Evolutionary conservation across 345 rosid species (phyloP), one percentile per base, ranked within the genome.

Genomic region (Eucalyptus urophylla): DNA sequence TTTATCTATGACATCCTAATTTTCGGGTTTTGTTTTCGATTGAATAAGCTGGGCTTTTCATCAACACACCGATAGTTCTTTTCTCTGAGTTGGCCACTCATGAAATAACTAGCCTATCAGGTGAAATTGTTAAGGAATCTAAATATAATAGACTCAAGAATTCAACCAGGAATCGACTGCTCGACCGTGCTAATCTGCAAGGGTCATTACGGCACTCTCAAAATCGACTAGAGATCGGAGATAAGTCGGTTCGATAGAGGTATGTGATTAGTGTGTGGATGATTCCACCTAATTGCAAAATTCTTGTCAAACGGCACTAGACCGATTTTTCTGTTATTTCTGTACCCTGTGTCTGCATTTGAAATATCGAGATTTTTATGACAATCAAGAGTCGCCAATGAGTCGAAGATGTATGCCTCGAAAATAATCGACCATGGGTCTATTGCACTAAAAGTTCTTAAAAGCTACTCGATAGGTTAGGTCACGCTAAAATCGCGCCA

Each of bases 401-500:
- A 50, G 19, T 50, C 1, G 19, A 50, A 50, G 19, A 50, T 5
- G 17, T 50, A 50, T 50, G 7, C 3, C 53, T 50, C 7, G 1
- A 50, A 50, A 50, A 50, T 50, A 50, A 50, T 50, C 0, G 7
- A 50, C 3, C 19, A 2, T 0, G 7, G 17, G 53, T 50, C 1
- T 14, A 14, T 50, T 50, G 19, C 3, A 5, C 19, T 50, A 50
- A 50, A 50, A 50, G 19, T 50, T 50, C 19, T 7, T 50, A 50
- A 50, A 50, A 50, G 53, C 0, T 50, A 50, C 19, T 0, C 1
- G 0, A 0, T 50, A 15, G 3, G 7, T 50, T 50, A 50, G 7
- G 19, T 50, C 0, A 50, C 1, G 0, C 1, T 50, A 50, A 50
- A 50, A 15, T 50, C 53, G 0, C 8, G 3, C 7, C 0, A 50